Conservation (phyloP, 2,329 filamentous ascomycete genomes). For the Chaetomium sp. region DNA sequence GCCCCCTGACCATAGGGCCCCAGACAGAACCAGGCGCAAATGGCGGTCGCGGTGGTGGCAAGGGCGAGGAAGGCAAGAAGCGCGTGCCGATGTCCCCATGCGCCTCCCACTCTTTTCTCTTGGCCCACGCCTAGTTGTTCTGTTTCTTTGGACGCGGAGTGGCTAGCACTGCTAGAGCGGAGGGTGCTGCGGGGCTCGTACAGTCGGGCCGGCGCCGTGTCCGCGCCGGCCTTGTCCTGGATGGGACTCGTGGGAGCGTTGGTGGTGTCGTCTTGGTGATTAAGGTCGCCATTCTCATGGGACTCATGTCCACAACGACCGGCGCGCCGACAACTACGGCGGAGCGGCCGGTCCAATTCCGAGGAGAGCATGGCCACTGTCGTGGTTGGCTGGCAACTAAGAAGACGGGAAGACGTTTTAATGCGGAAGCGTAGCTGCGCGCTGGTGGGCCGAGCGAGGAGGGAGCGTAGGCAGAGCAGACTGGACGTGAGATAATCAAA, state of each 20-base stretch:
- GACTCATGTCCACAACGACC: background rate
- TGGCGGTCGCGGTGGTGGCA: background rate
- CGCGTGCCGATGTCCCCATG: background rate
- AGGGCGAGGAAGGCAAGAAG: background rate
- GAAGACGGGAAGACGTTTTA: too few species aligned
- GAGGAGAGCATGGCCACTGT: background rate
- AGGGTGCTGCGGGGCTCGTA: too few species aligned
- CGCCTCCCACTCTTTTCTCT: too few species aligned
- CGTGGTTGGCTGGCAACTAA: background rate
- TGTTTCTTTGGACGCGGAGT: too few species aligned
- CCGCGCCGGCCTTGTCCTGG: background rate
- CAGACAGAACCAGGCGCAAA: slow-evolving; percentile 3
- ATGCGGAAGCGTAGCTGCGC: too few species aligned
- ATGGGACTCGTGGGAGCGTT: background rate
- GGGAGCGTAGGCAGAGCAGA: too few species aligned
- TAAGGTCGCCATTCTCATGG: background rate
- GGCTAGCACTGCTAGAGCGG: too few species aligned
- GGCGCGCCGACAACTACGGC: background rate
- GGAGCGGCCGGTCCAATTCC: background rate
- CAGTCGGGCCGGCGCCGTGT: too few species aligned
- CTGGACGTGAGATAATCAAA: too few species aligned
- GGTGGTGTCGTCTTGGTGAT: background rate
- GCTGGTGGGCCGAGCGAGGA: too few species aligned
- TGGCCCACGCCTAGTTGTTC: too few species aligned
- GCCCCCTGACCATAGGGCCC: background rate